Conservation (phyloP, 1,284 basidiomycete species). For the Ustilago lituana region DNA sequence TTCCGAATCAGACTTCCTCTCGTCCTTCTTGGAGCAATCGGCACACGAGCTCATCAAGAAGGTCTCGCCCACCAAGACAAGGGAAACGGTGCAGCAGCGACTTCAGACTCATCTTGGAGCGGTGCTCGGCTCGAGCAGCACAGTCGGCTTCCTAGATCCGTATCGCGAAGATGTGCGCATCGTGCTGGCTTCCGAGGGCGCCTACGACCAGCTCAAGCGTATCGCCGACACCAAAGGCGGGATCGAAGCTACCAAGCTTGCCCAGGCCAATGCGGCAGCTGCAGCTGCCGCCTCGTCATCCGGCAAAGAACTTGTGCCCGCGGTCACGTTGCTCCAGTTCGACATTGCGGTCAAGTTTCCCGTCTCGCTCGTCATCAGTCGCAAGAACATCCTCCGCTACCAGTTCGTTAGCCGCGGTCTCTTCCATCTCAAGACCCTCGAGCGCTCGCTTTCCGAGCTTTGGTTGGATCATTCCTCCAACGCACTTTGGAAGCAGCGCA, state of each 20-base stretch:
- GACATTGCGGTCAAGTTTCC: slow-evolving; percentile 66
- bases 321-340: slow-evolving; percentile 61
- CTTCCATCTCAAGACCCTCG: slow-evolving; percentile 64
- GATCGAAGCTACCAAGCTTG: slow-evolving; percentile 64
- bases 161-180: slow-evolving; percentile 65
- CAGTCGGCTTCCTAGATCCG: slow-evolving; percentile 63
- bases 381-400: slow-evolving; percentile 66
- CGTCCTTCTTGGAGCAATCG: slow-evolving; percentile 64
- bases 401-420: slow-evolving; percentile 64
- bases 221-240: slow-evolving; percentile 67
- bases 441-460: slow-evolving; percentile 57
- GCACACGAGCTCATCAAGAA: slow-evolving; percentile 61
- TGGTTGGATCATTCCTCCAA: slow-evolving; percentile 59
- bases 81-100: slow-evolving; percentile 68
- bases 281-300: slow-evolving; percentile 36
- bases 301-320: slow-evolving; percentile 68
- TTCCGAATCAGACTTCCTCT: slow-evolving; percentile 62
- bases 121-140: slow-evolving; percentile 62
- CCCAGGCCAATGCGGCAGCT: slow-evolving; percentile 43
- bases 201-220: slow-evolving; percentile 65
- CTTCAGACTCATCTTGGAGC: slow-evolving; percentile 65
- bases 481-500: slow-evolving; percentile 50
- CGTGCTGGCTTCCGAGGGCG: slow-evolving; percentile 61
- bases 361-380: slow-evolving; percentile 66
- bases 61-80: slow-evolving; percentile 67